Evolutionary conservation across 2,329 filamentous ascomycete species (phyloP).

Genomic region (Cercospora sojina): DNA sequence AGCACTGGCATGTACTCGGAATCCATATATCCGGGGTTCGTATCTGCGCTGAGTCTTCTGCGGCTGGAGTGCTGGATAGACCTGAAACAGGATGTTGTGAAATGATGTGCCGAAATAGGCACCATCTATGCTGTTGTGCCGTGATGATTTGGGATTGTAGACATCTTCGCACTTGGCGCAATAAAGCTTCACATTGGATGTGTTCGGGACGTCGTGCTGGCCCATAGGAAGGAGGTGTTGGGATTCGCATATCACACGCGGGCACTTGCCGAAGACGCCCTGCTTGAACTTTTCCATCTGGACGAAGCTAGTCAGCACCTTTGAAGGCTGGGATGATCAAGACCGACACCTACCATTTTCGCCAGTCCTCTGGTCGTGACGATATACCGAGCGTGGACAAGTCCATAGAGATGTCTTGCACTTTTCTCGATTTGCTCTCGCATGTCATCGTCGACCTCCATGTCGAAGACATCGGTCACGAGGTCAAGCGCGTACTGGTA

Average conservation of each 20-base stretch:
- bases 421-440: slow-evolving; percentile 97
- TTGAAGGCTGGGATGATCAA: neutral
- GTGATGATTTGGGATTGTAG: slow-evolving; percentile 97
- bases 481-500: slow-evolving; percentile 98
- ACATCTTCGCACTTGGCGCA: slow-evolving; percentile 96
- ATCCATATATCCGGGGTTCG: slow-evolving; percentile 87
- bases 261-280: slow-evolving; percentile 95
- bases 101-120: slow-evolving; percentile 98
- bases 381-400: slow-evolving; percentile 95
- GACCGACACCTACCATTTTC: slow-evolving; percentile 73
- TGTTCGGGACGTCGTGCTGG: slow-evolving; percentile 81
- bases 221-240: slow-evolving; percentile 95
- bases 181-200: slow-evolving; percentile 93
- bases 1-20: slow-evolving; percentile 88
- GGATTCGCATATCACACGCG: slow-evolving; percentile 89
- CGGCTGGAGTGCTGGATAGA: slow-evolving; percentile 87
- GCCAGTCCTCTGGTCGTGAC: slow-evolving; percentile 89
- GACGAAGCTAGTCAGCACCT: slow-evolving; percentile 9
- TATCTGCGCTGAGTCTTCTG: slow-evolving; percentile 83
- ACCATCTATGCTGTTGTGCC: slow-evolving; percentile 91
- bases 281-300: slow-evolving; percentile 99
- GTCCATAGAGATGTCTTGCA: slow-evolving; percentile 88
- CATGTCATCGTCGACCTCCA: slow-evolving; percentile 98
- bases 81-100: slow-evolving; percentile 98
- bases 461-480: slow-evolving; percentile 96